Evolutionary conservation across 2,329 filamentous ascomycete genomes (phyloP).

Genomic region (Falciphora oryzae): DNA sequence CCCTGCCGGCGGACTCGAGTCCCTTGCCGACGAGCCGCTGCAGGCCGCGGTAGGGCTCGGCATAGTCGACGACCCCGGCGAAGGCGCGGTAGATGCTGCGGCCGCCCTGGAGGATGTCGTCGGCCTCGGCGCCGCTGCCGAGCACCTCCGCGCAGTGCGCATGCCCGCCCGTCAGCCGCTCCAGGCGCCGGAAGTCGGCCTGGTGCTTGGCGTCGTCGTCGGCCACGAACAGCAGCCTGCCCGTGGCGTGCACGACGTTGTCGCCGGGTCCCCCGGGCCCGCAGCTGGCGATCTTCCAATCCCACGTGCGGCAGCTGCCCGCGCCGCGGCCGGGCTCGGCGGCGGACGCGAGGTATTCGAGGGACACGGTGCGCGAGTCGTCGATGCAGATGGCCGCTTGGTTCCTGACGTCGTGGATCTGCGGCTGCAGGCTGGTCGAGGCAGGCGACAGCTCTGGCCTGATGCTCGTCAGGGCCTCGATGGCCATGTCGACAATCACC

Average conservation of each 20-base stretch:
- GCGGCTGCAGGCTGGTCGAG: conserved; percentile 17
- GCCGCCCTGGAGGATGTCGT: conserved; percentile 28
- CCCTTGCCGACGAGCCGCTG: conserved; percentile 23
- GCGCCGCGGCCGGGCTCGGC: conserved; percentile 2
- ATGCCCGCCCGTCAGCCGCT: conserved; percentile 26
- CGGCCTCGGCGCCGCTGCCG: conserved; percentile 23
- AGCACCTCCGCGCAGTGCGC: conserved; percentile 23
- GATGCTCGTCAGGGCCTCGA: conserved; percentile 21
- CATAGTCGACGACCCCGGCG: conserved; percentile 29
- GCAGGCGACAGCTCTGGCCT: no score
- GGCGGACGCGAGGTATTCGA: conserved; percentile 21
- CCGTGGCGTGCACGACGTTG: conserved; percentile 18
- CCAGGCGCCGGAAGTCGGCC: conserved; percentile 23
- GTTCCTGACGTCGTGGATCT: conserved; percentile 16
- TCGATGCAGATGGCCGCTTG: background rate
- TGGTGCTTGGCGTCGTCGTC: conserved; percentile 13
- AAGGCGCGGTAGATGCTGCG: conserved; percentile 33
- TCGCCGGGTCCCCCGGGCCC: background rate
- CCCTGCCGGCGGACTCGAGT: conserved; percentile 24
- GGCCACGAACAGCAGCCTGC: conserved; percentile 20
- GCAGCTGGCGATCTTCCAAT: conserved; percentile 21
- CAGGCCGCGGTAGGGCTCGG: conserved; percentile 25
- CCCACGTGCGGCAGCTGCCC: conserved; percentile 21
- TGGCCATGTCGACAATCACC: conserved; percentile 27
- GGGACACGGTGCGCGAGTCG: conserved; percentile 19